These are phyloP conservation scores for Solanum pinnatisectum DNA, from an alignment of 257 asterid genomes.

Conservation along the genomic window DNA sequence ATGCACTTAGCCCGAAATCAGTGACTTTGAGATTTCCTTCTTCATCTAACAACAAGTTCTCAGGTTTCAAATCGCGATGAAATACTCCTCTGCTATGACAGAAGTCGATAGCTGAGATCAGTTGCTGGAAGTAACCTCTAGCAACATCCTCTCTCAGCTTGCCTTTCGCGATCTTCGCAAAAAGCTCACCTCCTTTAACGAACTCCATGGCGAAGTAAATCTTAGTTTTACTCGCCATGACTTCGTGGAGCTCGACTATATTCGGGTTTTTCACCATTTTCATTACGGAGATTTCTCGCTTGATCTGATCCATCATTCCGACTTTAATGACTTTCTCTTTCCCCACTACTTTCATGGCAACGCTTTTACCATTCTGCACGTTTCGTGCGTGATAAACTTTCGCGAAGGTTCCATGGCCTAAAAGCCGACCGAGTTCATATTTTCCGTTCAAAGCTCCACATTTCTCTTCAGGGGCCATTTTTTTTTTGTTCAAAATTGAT, in stretches of 20 bases:
- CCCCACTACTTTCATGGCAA: slow-evolving; percentile 48
- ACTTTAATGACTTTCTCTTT: slow-evolving; percentile 46
- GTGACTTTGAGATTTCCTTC: slow-evolving; percentile 43
- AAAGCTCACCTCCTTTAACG: slow-evolving; percentile 45
- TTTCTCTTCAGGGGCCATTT: slow-evolving; percentile 46
- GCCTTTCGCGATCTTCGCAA: slow-evolving; percentile 32
- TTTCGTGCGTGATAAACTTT: slow-evolving; percentile 41
- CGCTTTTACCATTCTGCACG: slow-evolving; percentile 31
- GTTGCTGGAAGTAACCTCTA: slow-evolving; percentile 40
- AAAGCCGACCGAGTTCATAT: slow-evolving; percentile 42
- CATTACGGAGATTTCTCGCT: slow-evolving; percentile 47
- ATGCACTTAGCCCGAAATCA: slow-evolving; percentile 46
- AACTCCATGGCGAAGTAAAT: slow-evolving; percentile 47
- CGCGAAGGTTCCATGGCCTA: slow-evolving; percentile 58
- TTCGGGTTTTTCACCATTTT: slow-evolving; percentile 49
- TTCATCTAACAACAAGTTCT: slow-evolving; percentile 35
- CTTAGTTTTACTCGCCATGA: slow-evolving; percentile 49
- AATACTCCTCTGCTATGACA: slow-evolving; percentile 52
- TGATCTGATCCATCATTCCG: slow-evolving; percentile 60
- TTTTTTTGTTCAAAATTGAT: not conserved
- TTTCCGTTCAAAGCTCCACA: slow-evolving; percentile 44
- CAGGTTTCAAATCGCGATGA: slow-evolving; percentile 46
- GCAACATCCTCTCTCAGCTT: slow-evolving; percentile 39
- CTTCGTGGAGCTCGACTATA: slow-evolving; percentile 47
- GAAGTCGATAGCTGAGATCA: slow-evolving; percentile 43